Conservation (phyloP, 192 early-diverging fungal genomes). For the Spinellus fusiger region DNA sequence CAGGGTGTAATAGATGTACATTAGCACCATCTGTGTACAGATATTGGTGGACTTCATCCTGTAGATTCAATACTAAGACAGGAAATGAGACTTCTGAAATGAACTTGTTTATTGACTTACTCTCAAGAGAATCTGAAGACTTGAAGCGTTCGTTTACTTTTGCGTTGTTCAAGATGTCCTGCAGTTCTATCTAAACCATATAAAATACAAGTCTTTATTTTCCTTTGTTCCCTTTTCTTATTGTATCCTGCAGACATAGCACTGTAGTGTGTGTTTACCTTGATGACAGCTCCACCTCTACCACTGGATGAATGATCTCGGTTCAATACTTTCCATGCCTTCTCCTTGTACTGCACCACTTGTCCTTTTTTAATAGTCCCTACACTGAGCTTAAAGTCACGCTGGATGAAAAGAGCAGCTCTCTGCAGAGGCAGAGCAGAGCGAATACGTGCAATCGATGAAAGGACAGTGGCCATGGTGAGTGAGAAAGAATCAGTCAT, state of each 20-base stretch:
- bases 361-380: slow-evolving; percentile 56
- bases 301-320: slow-evolving; percentile 65
- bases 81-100: background rate
- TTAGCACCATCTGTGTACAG: slow-evolving; percentile 62
- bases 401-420: slow-evolving; percentile 11
- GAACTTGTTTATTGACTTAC: slow-evolving; percentile 3
- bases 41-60: slow-evolving; percentile 61
- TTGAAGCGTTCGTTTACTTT: slow-evolving; percentile 65
- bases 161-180: slow-evolving; percentile 55
- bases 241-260: too few relatives aligned
- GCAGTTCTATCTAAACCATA: slow-evolving; percentile 52
- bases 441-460: background rate
- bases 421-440: background rate
- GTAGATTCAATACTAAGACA: slow-evolving; percentile 50
- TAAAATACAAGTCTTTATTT: background rate
- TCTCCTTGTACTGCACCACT: slow-evolving; percentile 63
- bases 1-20: slow-evolving; percentile 62
- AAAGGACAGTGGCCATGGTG: background rate
- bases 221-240: background rate
- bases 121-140: slow-evolving; percentile 60
- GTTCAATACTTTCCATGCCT: slow-evolving; percentile 59
- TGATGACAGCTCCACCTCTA: slow-evolving; percentile 58
- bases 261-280: slow-evolving; percentile 29
- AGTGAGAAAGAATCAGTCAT: background rate
- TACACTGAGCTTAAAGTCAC: slow-evolving; percentile 45